Evolutionary conservation across 768 basidiomycete genomes (phyloP).

Genomic region (Leccinum broughii): DNA sequence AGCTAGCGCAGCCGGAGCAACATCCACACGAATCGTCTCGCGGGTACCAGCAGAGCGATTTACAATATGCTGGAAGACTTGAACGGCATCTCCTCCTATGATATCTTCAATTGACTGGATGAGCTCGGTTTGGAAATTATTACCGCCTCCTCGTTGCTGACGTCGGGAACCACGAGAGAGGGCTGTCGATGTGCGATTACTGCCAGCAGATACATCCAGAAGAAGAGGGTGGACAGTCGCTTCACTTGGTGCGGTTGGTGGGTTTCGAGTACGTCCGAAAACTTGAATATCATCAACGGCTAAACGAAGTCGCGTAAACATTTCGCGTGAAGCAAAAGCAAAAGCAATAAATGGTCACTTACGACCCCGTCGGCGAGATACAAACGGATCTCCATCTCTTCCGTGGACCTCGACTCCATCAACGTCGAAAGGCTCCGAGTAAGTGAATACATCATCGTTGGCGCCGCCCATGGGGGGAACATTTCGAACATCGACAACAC

Average conservation of each 20-base stretch:
- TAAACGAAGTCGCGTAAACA: constrained; percentile 19
- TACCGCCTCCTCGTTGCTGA: constrained; percentile 53
- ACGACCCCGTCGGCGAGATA: constrained; percentile 55
- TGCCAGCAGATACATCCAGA: constrained; percentile 54
- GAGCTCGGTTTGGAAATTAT: constrained; percentile 53
- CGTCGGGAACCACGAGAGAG: constrained; percentile 54
- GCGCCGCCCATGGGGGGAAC: constrained; percentile 28
- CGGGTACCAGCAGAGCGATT: constrained; percentile 54
- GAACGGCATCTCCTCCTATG: constrained; percentile 77
- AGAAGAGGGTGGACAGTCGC: constrained; percentile 82
- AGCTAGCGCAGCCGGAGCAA: constrained; percentile 63
- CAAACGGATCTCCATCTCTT: constrained; percentile 42
- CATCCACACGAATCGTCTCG: constrained; percentile 77
- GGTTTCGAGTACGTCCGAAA: constrained; percentile 62
- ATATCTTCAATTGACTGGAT: constrained; percentile 79
- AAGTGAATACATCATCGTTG: constrained; percentile 54
- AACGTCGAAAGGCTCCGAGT: constrained; percentile 53
- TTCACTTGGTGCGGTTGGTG: constrained; percentile 55
- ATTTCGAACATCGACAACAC: constrained; percentile 38
- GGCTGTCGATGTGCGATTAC: constrained; percentile 45
- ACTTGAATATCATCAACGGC: constrained; percentile 58
- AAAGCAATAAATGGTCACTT: background rate
- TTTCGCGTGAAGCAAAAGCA: background rate
- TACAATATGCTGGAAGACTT: constrained; percentile 83
- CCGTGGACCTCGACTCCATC: constrained; percentile 44